Conservation (phyloP, 2,329 filamentous ascomycete species). For the Ambrosiella cleistominuta region DNA sequence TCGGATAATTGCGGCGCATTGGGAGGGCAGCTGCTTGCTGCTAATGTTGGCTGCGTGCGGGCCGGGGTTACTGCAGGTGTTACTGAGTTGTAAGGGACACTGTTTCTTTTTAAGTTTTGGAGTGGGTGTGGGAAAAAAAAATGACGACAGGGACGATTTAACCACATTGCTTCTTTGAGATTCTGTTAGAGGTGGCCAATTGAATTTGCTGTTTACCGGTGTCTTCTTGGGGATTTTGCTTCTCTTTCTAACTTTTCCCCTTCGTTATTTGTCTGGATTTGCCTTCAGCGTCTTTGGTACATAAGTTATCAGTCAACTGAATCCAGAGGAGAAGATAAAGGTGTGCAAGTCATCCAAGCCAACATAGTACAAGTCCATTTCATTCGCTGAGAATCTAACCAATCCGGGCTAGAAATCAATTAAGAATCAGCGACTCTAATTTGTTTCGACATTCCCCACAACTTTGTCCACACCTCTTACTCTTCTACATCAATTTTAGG, state of each 20-base stretch:
- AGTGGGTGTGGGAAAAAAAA: background rate
- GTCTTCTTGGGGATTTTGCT: background rate
- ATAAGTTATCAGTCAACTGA: no score
- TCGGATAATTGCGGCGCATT: background rate
- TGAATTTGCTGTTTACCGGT: background rate
- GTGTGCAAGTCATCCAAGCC: no score
- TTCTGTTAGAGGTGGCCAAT: background rate
- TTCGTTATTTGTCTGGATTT: no score
- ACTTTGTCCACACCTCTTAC: background rate
- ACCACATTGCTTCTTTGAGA: background rate
- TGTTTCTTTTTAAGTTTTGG: background rate
- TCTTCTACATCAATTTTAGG: no score
- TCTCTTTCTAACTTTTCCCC: background rate
- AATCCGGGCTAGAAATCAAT: background rate
- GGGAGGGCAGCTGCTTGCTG: background rate
- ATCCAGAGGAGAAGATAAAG: no score
- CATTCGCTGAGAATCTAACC: background rate
- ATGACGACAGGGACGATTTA: background rate
- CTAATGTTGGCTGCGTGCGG: background rate
- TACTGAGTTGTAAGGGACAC: background rate
- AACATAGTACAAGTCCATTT: background rate
- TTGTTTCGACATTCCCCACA: background rate
- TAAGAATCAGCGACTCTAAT: background rate
- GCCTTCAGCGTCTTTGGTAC: no score
- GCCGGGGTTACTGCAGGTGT: background rate